These are phyloP conservation scores for Populus ilicifolia DNA, from an alignment of 345 rosid species.

Conservation along the genomic window DNA sequence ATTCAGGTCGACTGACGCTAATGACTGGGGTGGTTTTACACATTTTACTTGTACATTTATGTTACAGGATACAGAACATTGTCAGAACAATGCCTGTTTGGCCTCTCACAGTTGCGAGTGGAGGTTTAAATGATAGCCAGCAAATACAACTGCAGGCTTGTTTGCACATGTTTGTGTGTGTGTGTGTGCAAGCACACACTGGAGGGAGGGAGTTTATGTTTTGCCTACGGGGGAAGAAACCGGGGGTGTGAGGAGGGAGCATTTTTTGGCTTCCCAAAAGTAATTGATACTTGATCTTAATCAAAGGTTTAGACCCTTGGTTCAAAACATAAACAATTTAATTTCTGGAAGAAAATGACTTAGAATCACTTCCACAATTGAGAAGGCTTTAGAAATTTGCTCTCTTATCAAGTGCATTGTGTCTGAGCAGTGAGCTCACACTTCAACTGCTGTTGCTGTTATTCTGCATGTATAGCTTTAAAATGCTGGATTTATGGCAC, in stretches of 20 bases:
- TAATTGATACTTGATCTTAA: not conserved
- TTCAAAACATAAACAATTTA: not conserved
- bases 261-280: not conserved
- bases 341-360: not conserved
- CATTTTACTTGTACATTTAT: not conserved
- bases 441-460: not conserved
- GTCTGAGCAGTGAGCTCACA: not conserved
- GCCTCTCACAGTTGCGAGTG: not conserved
- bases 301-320: not conserved
- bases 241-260: not conserved
- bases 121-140: not conserved
- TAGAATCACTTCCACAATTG: not conserved
- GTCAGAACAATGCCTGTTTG: not conserved
- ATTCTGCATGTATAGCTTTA: not conserved
- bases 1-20: not conserved
- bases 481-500: not conserved
- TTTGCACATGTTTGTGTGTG: not conserved
- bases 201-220: not conserved
- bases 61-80: not conserved
- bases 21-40: not conserved
- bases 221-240: not conserved
- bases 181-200: not conserved
- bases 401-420: constrained; percentile 4
- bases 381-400: not conserved
- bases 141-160: not conserved